Percentiles rank a stretch among this genome's conserved stretches.
These are phyloP conservation scores for Melanogaster broomeanus DNA, from an alignment of 768 basidiomycete species.

Conservation along the genomic window DNA sequence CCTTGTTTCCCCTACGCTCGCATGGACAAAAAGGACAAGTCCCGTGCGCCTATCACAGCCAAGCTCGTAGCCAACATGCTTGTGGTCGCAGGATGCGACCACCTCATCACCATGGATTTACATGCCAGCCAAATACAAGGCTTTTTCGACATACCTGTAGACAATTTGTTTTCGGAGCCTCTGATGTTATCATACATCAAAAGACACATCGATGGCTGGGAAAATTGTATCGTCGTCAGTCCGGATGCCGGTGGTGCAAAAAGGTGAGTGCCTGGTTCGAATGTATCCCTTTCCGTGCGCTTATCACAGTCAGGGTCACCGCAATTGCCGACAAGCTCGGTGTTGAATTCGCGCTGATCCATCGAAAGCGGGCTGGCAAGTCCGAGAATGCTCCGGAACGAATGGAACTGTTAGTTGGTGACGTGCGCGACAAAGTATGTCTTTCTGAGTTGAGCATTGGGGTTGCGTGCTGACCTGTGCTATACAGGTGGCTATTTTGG, in stretches of 20 bases:
- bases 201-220: conserved; percentile 80
- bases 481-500: conserved; percentile 81
- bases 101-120: conserved; percentile 99
- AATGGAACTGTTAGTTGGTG: conserved; percentile 95
- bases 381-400: conserved; percentile 64
- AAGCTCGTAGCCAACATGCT: conserved; percentile 99
- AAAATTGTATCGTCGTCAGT: conserved; percentile 88
- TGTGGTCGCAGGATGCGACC: conserved; percentile 94
- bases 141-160: conserved; percentile 98
- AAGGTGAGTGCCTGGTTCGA: conserved; percentile 60
- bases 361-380: conserved; percentile 81
- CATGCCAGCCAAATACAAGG: conserved; percentile 98
- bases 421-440: conserved; percentile 82
- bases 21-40: conserved; percentile 98
- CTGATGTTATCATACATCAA: conserved; percentile 95
- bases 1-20: conserved; percentile 97
- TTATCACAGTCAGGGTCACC: conserved; percentile 64
- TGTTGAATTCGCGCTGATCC: conserved; percentile 94
- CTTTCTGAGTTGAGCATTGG: not conserved
- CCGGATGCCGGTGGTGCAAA: conserved; percentile 99
- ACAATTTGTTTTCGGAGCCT: conserved; percentile 96
- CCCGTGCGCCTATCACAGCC: conserved; percentile 93
- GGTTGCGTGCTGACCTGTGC: conserved; percentile 7
- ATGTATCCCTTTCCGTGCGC: not conserved
- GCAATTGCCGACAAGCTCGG: conserved; percentile 95